Base-by-base conservation (phyloP, 495 filamentous ascomycete genomes). In the Penicillium manginii region DNA sequence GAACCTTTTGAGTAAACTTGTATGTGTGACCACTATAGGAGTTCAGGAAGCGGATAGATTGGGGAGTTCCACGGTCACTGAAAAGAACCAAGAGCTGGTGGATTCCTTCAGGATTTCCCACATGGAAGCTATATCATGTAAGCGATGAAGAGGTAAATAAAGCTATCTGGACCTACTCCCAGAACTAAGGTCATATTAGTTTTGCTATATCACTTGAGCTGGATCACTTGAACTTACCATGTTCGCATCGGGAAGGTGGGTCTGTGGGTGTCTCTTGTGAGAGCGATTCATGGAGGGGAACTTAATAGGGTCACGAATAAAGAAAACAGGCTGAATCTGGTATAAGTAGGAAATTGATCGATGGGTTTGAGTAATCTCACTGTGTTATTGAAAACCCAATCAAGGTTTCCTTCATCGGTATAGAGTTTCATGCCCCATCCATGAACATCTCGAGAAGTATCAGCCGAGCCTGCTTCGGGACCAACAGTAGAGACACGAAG, bases 341-440 rank as follows among this genome's bases (percentile, higher is more conserved):
- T 43, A 26, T 56, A 32, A 45, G 21, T 7, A 45, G 12, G 11
- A 15, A 12, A 1, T 6, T 19, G 2, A 14, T 17, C 33, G 46
- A 21, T 10, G 2, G 12, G 5, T 19, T 45, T 45, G 5, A 12
- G 8, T 17, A 15, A 2, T 52, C 66, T n/a, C 56, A 74, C 67
- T 0, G 64, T 69, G 18, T 72, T 70, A 53, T 74, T 73, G 18
- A 70, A 67, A 19, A 78, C 75, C 57, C 65, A 70, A 58, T 92
- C 90, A 66, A 84, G 86, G 66, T 91, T 91, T 8, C 89, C 89
- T 63, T 94, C 88, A 29, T 89, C 78, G 2, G 90, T 92, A 66
- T 89, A 91, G 70, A 92, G 85, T 77, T 91, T 91, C 72, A 89
- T 73, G 12, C 84, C 78, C 64, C 85, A 90, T 3, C 88, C 88